These are phyloP conservation scores for Macrolepiota albuminosa DNA, from an alignment of 768 basidiomycete genomes.

Conservation along the genomic window DNA sequence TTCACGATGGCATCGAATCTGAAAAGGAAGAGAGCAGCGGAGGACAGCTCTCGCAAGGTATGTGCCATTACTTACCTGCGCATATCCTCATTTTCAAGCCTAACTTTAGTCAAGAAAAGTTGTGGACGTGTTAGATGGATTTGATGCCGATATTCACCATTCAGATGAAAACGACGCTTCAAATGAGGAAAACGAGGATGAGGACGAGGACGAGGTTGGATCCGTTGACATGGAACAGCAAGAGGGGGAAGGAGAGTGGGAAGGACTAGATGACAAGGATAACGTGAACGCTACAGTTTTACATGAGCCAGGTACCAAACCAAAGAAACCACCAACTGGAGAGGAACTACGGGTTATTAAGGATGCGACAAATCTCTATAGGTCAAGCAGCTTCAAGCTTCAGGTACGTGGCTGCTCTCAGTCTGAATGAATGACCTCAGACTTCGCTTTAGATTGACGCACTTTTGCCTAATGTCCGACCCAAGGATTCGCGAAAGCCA, in stretches of 20 bases:
- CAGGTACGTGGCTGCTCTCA: conserved; percentile 45
- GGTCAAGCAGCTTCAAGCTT: conserved; percentile 79
- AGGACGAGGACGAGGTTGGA: conserved; percentile 2
- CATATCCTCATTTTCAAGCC: neutral
- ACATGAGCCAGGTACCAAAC: conserved; percentile 22
- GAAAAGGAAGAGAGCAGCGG: conserved; percentile 24
- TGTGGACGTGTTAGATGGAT: conserved; percentile 4
- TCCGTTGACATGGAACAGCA: conserved; percentile 11
- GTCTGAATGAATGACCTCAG: neutral
- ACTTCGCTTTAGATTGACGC: conserved; percentile 60
- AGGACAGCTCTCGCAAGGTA: conserved; percentile 20
- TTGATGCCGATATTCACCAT: neutral
- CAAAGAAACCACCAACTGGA: conserved; percentile 57
- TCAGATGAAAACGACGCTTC: conserved; percentile 10
- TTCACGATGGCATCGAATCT: conserved; percentile 21
- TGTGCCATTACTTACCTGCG: neutral
- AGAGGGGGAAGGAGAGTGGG: conserved; percentile 24
- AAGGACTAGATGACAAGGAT: conserved; percentile 17
- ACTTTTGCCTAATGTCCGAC: conserved; percentile 70
- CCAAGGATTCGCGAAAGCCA: conserved; percentile 52
- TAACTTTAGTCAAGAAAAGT: conserved; percentile 9
- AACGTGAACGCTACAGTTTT: conserved; percentile 2
- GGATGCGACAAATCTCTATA: conserved; percentile 69
- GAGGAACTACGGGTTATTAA: conserved; percentile 68
- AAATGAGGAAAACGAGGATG: conserved; percentile 6